Conservation (phyloP, 2,329 filamentous ascomycete genomes). For the Colletotrichum spinosum region DNA sequence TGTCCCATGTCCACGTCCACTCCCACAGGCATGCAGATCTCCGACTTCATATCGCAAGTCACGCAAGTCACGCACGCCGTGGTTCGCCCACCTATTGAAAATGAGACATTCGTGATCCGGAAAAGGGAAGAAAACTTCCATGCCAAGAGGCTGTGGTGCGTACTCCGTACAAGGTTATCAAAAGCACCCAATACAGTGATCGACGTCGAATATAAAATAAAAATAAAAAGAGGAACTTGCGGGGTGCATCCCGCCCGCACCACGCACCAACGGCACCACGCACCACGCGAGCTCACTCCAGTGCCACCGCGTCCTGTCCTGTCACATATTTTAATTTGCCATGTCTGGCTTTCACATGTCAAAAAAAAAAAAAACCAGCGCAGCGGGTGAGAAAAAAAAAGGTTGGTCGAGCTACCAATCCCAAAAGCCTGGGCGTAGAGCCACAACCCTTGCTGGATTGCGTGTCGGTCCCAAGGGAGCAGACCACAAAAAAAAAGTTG, state of each 20-base stretch:
- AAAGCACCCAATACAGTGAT: constrained; percentile 1
- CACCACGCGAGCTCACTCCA: constrained; percentile 29
- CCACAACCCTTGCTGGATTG: constrained; percentile 29
- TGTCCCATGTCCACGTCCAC: not conserved
- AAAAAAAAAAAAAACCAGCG: constrained; percentile 10
- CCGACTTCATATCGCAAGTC: constrained; percentile 25
- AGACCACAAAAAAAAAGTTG: constrained; percentile 22
- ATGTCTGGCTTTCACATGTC: constrained; percentile 32
- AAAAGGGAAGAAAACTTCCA: constrained; percentile 2
- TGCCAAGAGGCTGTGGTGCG: constrained; percentile 1
- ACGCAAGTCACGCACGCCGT: constrained; percentile 21
- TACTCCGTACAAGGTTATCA: constrained; percentile 9
- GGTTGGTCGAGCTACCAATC: constrained; percentile 6
- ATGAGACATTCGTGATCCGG: constrained; percentile 24
- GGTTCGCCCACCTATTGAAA: not conserved
- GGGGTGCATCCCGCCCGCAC: constrained; percentile 22
- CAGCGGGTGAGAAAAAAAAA: not conserved
- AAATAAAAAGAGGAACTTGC: constrained; percentile 37
- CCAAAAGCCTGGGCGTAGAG: constrained; percentile 6
- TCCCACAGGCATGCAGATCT: constrained; percentile 6
- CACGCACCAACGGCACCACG: not conserved
- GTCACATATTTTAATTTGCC: too few species aligned
- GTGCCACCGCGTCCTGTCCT: not conserved
- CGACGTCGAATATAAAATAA: constrained; percentile 10
- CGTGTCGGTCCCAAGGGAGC: constrained; percentile 28